phyloP scores from a whole-genome alignment of 345 rosid species.

The Aethionema arabicum region DNA sequence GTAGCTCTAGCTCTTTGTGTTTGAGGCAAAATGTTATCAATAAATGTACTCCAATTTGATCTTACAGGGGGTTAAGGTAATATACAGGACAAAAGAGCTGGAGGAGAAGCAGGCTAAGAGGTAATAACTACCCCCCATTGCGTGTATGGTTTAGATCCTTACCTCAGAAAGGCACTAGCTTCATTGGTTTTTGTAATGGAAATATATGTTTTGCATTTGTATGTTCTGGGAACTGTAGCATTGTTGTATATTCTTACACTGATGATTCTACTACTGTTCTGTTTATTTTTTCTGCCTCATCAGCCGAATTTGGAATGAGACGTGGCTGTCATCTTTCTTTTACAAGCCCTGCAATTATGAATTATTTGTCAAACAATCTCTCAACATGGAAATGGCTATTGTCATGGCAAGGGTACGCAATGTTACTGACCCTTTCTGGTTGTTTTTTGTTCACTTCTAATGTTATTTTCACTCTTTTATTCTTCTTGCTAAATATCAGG shows the following conservation, averaged over 20 bases:
- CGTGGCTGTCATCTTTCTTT: conserved; percentile 92
- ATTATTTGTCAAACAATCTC: conserved; percentile 95
- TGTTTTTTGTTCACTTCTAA: conserved; percentile 13
- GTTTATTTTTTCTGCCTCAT: conserved; percentile 9
- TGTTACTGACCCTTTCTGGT: conserved; percentile 23
- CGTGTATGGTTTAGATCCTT: not conserved
- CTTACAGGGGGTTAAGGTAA: conserved; percentile 78
- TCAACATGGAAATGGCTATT: conserved; percentile 99
- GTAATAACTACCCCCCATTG: conserved; percentile 33
- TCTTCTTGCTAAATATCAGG: conserved; percentile 45
- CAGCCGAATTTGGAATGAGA: conserved; percentile 98
- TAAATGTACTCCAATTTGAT: conserved; percentile 22
- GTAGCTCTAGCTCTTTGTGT: conserved; percentile 22
- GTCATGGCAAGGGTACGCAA: conserved; percentile 97
- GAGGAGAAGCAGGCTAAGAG: conserved; percentile 94
- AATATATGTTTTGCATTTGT: conserved; percentile 1
- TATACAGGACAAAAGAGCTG: conserved; percentile 78
- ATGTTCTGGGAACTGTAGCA: conserved; percentile 2
- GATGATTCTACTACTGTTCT: conserved; percentile 1
- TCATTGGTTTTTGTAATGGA: too few species aligned
- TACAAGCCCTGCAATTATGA: conserved; percentile 97
- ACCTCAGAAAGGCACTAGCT: conserved; percentile 2
- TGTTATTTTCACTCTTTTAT: conserved; percentile 16
- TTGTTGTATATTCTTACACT: conserved; percentile 19
- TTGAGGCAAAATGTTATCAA: conserved; percentile 8